Percentiles rank a stretch among this genome's conserved stretches.
Conservation (phyloP, 148 eudicot species). For the Polygonum aviculare region DNA sequence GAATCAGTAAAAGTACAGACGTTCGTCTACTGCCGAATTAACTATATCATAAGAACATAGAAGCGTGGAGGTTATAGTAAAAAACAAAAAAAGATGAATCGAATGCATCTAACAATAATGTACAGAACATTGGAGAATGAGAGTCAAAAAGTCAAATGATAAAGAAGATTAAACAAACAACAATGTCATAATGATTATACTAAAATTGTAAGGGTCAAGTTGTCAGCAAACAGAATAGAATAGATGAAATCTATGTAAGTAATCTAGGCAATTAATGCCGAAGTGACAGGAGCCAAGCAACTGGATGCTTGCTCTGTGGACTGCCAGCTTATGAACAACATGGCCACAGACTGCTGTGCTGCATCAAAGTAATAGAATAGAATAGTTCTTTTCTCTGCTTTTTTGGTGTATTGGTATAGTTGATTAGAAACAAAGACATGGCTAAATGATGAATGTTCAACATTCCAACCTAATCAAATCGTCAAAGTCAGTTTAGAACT, state of each 20-base stretch:
- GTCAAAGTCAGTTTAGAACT: no score
- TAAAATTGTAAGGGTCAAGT: background rate
- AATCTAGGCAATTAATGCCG: background rate
- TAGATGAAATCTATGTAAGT: background rate
- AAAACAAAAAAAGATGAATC: background rate
- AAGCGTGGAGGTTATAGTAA: background rate
- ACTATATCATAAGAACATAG: background rate
- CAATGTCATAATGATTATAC: background rate
- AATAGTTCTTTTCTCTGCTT: background rate
- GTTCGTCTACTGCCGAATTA: background rate
- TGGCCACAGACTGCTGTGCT: background rate
- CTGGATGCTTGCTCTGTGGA: background rate
- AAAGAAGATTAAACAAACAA: slow-evolving; percentile 1
- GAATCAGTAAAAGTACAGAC: background rate
- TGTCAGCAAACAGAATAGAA: background rate
- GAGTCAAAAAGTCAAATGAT: background rate
- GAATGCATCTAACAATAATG: background rate
- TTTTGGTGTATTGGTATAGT: background rate
- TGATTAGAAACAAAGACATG: background rate
- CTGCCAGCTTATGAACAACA: background rate
- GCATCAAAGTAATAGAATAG: background rate
- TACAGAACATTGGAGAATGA: background rate
- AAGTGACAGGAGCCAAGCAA: background rate
- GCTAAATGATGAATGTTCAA: background rate
- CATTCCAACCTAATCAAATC: background rate